A percentile compares a stretch with the other conserved stretches of the same genome.
Conservation (phyloP, 192 early-diverging fungal species). For the Gaertneriomyces sp. region DNA sequence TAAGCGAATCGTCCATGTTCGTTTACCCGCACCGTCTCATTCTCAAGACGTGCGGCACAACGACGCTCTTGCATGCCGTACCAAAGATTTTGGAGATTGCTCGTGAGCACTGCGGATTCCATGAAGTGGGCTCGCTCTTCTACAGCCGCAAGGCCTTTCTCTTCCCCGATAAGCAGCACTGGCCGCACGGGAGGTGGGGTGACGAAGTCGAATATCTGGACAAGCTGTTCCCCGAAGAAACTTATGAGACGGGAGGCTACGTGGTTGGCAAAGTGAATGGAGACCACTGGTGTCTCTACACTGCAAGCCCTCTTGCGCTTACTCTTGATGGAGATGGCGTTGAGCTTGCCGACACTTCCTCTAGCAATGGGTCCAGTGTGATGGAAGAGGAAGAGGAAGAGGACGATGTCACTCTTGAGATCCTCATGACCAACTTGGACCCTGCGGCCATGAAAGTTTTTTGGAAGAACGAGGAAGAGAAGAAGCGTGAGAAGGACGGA, state of each 20-base stretch:
- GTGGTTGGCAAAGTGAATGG: constrained; percentile 89
- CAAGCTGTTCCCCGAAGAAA: constrained; percentile 38
- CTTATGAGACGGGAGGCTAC: constrained; percentile 70
- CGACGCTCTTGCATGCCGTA: constrained; percentile 84
- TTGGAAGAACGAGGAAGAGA: constrained; percentile 58
- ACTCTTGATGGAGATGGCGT: constrained; percentile 45
- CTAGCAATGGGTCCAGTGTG: constrained; percentile 24
- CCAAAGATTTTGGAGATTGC: constrained; percentile 85
- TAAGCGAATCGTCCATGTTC: constrained; percentile 98
- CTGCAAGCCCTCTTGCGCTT: constrained; percentile 64
- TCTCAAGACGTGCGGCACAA: constrained; percentile 97
- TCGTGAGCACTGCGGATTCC: constrained; percentile 53
- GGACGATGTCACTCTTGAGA: constrained; percentile 92
- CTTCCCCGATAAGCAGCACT: constrained; percentile 88
- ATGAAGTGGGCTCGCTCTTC: constrained; percentile 76
- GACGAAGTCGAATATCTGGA: constrained; percentile 75
- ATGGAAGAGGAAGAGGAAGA: constrained; percentile 37
- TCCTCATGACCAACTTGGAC: constrained; percentile 91
- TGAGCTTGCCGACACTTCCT: constrained; percentile 22
- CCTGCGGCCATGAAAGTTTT: constrained; percentile 75
- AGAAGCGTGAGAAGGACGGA: constrained; percentile 49
- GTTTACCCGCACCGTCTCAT: constrained; percentile 94
- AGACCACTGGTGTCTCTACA: constrained; percentile 96
- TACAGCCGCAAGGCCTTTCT: constrained; percentile 96
- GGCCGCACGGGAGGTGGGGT: constrained; percentile 87